phyloP scores from a whole-genome alignment of 306 rosid species.

The Crataegus laevigata region DNA sequence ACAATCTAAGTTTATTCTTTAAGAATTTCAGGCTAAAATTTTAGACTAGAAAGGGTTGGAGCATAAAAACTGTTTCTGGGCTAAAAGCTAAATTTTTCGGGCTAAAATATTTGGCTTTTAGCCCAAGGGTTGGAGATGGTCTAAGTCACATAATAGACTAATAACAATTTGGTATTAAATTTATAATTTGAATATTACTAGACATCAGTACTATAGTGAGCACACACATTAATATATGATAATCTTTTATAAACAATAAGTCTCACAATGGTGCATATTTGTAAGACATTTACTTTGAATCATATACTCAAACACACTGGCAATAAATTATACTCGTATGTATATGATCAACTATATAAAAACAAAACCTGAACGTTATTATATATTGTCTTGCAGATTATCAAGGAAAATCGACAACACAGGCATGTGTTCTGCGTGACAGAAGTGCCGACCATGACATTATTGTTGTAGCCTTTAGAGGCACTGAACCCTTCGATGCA shows the following conservation, averaged over 20 bases:
- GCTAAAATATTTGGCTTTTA: no score
- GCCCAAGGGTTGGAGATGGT: no score
- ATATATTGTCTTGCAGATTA: constrained; percentile 28
- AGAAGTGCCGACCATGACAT: constrained; percentile 34
- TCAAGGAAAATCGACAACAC: constrained; percentile 57
- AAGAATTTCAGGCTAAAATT: no score
- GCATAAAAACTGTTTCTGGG: no score
- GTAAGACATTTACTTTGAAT: no score
- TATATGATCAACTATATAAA: neutral
- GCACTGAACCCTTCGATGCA: constrained; percentile 67
- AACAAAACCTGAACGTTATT: neutral
- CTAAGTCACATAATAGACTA: no score
- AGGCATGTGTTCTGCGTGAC: constrained; percentile 46
- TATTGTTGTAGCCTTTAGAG: constrained; percentile 67
- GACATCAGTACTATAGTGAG: no score
- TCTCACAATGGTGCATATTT: neutral
- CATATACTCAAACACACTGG: neutral
- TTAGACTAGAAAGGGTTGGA: no score
- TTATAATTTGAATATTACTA: no score
- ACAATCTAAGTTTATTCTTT: no score
- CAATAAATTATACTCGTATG: neutral
- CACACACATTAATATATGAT: neutral
- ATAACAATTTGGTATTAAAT: no score
- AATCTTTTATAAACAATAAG: neutral
- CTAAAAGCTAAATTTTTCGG: no score